Evolutionary conservation across 2,329 filamentous ascomycete genomes (phyloP), one percentile per base, ranked within the genome.

Genomic region (Didymella pinodella): DNA sequence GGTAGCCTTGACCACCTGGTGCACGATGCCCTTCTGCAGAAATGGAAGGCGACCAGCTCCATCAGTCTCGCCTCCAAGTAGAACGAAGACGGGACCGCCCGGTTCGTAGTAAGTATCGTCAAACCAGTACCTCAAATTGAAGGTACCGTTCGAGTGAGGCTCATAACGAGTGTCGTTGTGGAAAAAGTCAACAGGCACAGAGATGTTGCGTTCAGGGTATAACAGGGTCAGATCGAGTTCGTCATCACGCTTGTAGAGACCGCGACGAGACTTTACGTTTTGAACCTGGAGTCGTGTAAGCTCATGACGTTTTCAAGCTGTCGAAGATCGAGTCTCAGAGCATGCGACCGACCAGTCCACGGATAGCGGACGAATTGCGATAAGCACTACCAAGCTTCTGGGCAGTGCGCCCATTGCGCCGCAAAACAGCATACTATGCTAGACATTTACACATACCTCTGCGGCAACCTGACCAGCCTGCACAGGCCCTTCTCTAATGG

Each of bases 81-180:
- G 83, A 5, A 96, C 84, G 55, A 96, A 90, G 47, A 96, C 89
- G 0, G 92, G 92, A 0, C 92, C 92, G 12, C 92, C 92, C 0
- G 84, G 79, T 72, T 88, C 83, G 78, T 96, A 96, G 78, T 90
- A 84, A 44, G 84, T 84, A 0, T 88, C 86, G 70, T 96, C 92
- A 67, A 94, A 92, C 89, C 89, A 96, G 80, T 95, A 96, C 11
- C 91, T 86, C 47, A 94, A 80, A 22, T 86, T 77, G 75, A 92
- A 96, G 1, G 79, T 84, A 26, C 76, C 88, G 65, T 89, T 80
- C 8, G 84, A 86, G 75, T 96, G 92, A 34, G 92, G 91, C 74
- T 89, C 90, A 72, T 96, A 96, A 48, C 82, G 80, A 2, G 87
- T 85, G 54, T 93, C 89, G 70, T 94, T 92, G 77, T 90, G 90